Evolutionary conservation across 1,284 basidiomycete species (phyloP), one percentile per base, ranked within the genome.

Genomic region (Somion occarium): DNA sequence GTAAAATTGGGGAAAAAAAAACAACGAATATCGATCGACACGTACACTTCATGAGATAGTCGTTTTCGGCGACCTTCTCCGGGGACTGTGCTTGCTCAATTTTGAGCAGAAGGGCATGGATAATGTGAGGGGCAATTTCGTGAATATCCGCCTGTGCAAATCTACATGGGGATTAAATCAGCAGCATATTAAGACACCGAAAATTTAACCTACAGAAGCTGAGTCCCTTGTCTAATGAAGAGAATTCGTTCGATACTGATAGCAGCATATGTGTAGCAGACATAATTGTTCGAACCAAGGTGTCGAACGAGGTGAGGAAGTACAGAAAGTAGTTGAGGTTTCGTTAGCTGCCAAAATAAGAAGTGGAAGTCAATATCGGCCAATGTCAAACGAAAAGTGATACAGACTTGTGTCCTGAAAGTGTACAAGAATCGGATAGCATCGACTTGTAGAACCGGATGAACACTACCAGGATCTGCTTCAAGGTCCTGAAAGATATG

Each of bases 51-150:
- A 98, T 98, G 49, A 98, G 73, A 69, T 97, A 92, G 67, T 99
- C 96, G 64, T 99, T 99, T 68, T 98, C 95, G 0, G 97, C 93
- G 24, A 98, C 82, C 73, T 97, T 97, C 66, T 98, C 92, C 0
- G 96, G 87, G 1, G 91, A 90, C 0, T 77, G 78, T n/a, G 85
- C 89, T 38, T 76, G 73, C 65, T 94, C 90, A 48, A 98, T 90
- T 66, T 91, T 93, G 39, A 71, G 69, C 58, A 99, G 79, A 2
- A 98, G 73, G 2, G 86, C 86, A 63, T 86, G 77, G 37, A 99
- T 70, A 53, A 98, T 78, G 44, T 78, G 75, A 20, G 84, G 78
- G 2, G 93, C 90, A 59, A 90, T 83, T 2, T 91, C 89, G 49
- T 87, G 85, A 22, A 98, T 82, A 64, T 99, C 96, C 13, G 80